Conservation (phyloP, 2,329 filamentous ascomycete species). For the Dactylonectria macrodidyma region DNA sequence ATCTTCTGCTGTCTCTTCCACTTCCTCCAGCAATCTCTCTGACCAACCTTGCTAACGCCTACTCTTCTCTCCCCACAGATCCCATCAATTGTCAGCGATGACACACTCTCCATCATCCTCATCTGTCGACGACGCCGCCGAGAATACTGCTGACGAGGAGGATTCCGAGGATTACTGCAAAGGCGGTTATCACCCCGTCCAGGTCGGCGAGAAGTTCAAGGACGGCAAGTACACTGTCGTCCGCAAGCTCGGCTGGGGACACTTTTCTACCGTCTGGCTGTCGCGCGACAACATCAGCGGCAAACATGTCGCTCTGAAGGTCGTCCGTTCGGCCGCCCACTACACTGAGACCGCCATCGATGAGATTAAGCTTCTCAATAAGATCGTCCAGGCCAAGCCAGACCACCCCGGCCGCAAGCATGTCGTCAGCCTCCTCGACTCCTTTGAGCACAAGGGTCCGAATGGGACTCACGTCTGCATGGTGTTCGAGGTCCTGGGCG, state of each 20-base stretch:
- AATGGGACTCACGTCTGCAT: constrained; percentile 98
- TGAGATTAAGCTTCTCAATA: constrained; percentile 98
- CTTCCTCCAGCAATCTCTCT: constrained; percentile 16
- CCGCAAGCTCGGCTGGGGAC: constrained; percentile 97
- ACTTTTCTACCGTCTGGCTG: constrained; percentile 97
- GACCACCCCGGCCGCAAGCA: constrained; percentile 94
- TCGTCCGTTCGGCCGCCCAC: constrained; percentile 96
- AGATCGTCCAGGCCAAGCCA: constrained; percentile 95
- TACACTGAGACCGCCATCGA: constrained; percentile 99
- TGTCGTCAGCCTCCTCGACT: constrained; percentile 95
- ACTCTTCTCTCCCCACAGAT: constrained; percentile 55
- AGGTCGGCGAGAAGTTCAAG: constrained; percentile 96
- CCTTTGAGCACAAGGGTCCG: constrained; percentile 97
- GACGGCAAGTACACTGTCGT: constrained; percentile 97
- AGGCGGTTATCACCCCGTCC: constrained; percentile 96
- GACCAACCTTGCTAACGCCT: constrained; percentile 32
- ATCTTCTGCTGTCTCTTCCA: neutral
- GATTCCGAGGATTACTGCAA: constrained; percentile 99
- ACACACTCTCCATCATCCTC: constrained; percentile 84
- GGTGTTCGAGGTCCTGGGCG: constrained; percentile 98
- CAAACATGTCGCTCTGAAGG: constrained; percentile 97
- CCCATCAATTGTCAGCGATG: constrained; percentile 70
- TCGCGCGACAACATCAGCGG: constrained; percentile 87
- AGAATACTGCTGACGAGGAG: constrained; percentile 97
- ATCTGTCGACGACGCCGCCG: constrained; percentile 85